These are phyloP conservation scores for Rubroshorea leprosula DNA, from an alignment of 345 rosid genomes.

Conservation along the genomic window DNA sequence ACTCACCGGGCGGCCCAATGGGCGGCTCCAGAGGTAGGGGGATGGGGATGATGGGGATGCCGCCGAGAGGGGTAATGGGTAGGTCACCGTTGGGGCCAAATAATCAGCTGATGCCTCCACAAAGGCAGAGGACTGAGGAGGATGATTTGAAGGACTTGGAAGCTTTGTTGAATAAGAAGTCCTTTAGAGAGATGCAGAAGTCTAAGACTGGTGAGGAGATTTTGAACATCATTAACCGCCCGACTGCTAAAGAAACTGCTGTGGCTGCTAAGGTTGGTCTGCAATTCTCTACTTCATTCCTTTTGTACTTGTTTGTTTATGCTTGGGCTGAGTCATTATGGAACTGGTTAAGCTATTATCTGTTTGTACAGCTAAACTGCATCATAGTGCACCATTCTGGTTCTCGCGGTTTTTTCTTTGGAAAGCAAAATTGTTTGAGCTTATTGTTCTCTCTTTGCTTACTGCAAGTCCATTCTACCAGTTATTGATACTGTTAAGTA, in stretches of 20 bases:
- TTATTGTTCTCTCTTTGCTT: background rate
- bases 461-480: constrained; percentile 4
- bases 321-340: constrained; percentile 9
- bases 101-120: constrained; percentile 9
- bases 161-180: constrained; percentile 81
- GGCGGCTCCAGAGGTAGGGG: constrained; percentile 36
- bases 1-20: constrained; percentile 36
- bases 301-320: background rate
- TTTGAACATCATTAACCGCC: constrained; percentile 80
- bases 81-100: constrained; percentile 39
- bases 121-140: constrained; percentile 62
- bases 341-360: background rate
- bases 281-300: constrained; percentile 10
- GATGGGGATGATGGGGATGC: constrained; percentile 47
- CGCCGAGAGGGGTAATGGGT: constrained; percentile 39
- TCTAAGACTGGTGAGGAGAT: constrained; percentile 92
- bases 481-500: constrained; percentile 17
- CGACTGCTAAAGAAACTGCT: constrained; percentile 93
- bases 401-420: no score
- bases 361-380: no score
- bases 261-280: constrained; percentile 71
- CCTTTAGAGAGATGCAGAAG: constrained; percentile 80
- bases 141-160: constrained; percentile 88
- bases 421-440: background rate
- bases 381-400: no score